Base-by-base conservation (phyloP, 306 rosid genomes). In the Ormosia semicastrata region DNA sequence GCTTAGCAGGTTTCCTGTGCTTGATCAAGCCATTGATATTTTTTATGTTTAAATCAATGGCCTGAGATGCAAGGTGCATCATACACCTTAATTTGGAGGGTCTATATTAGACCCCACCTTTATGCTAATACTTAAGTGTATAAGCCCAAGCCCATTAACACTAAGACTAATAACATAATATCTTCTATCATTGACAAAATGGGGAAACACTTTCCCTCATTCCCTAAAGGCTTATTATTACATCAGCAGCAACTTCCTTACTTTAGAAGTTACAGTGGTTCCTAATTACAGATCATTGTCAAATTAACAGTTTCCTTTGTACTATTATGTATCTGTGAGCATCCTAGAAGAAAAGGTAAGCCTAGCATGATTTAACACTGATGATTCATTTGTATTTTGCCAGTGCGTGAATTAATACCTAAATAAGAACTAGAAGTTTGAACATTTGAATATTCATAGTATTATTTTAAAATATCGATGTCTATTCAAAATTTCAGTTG, bases 381-480 rank as follows among this genome's bases (percentile, higher is more conserved):
- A 74, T 52, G n/a, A 11, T 66, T 54, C 63, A 37, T 49, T 46
- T 36, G 39, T 63, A 47, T 49, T n/a, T 76, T 63, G 65, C 12
- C 0, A 29, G 6, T 9, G 29, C n/a, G 33, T 47, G 66, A 76
- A 68, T 36, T 68, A 11, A 41, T 62, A n/a, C 54, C 49, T 13
- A 37, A 67, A 29, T 39, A 32, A 49, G 73, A 67, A 13, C 12
- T 68, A 17, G 12, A 59, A 33, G 18, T 78, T 12, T 57, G 76
- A 54, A 74, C 46, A 66, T 74, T 40, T 66, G 18, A 75, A 46
- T 67, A 40, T 54, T 79, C 57, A 7, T 62, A 46, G 29, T 29
- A 60, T 77, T 64, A n/a, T 36, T 66, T 53, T 13, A 66, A 78
- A 40, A 66, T 66, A 40, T 66, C 24, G 66, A 78, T 29, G 39